Evolutionary conservation across 257 asterid species (phyloP), one percentile per base, ranked within the genome.

Genomic region (Plantago elongata): DNA sequence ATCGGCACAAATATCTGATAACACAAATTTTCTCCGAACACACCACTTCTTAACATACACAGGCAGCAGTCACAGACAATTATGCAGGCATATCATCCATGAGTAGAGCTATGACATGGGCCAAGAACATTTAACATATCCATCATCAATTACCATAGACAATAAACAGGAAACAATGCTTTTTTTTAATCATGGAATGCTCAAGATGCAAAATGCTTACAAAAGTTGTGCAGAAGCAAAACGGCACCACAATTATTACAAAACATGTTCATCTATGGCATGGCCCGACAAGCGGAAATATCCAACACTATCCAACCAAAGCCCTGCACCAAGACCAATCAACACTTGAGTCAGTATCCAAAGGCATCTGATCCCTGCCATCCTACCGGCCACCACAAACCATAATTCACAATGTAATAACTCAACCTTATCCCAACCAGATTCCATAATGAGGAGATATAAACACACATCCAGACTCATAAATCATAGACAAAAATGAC

Each of bases 201-300:
- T 8, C 27, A 70, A 38, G 55, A 66, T 52, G 58, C 49, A 15
- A 48, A 52, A 43, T 27, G 73, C 64, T 67, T 60, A 55, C 72
- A 73, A 48, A 62, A 13, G 69, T 60, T 62, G 34, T 48, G 65
- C 56, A 67, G 56, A 66, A 70, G 59, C 54, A 70, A 67, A 58
- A 64, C 45, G 42, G 62, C 69, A 60, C 49, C 49, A 45, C n/a
- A 59, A 48, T 70, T 79, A 73, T 79, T 79, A 52, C 76, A 76
- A 64, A 63, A 65, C 70, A 67, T 61, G 62, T 50, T 45, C 59
- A 45, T 72, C 61, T 54, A 65, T 38, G 63, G 64, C 16, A 69
- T 45, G 63, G 68, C 7, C 43, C 29, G 34, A 50, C 51, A 61
- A 65, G 13, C 66, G 40, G 38, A 7, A 65, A 67, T 77, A 65